Base-by-base conservation (phyloP, 1,284 basidiomycete genomes). In the Pseudozyma pruni region DNA sequence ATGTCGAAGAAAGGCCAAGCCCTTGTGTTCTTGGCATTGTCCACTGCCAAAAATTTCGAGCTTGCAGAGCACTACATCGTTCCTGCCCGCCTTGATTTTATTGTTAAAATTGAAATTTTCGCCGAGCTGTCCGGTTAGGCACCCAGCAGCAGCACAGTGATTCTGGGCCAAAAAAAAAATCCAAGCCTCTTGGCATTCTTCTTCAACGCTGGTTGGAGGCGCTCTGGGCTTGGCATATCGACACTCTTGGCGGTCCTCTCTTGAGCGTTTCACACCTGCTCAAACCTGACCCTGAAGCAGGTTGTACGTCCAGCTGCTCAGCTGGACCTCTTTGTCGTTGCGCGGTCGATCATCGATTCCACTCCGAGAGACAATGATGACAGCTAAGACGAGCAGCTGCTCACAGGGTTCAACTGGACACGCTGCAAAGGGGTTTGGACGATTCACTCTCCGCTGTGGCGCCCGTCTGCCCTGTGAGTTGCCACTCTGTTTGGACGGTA, bases 171-270 rank as follows among this genome's bases (percentile, higher is more conserved):
- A 31, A 17, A 3, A 8, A 29, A 32, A 49, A 25, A 19, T 42
- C 44, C 51, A 53, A 53, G 51, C 19, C 25, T 32, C 51, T 53
- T 53, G 51, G 51, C 51, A 45, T 45, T 52, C 16, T 40, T 11
- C 2, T 20, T 19, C 32, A 4, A 34, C 29, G 14, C 22, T 13
- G 19, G 16, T 44, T 44, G 19, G 31, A 23, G 19, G 14, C 32
- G 31, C 17, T n/a, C 35, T 39, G 4, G 27, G 17, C 50, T 52
- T 52, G 50, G 41, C 50, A 37, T 31, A 40, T 25, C 39, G n/a
- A n/a, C 27, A 8, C 17, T 27, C 29, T 8, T 32, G 14, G 27
- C 38, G 20, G n/a, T 39, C 10, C 38, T 39, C 13, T 17, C 34
- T 35, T 35, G 34, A 35, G 32, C 29, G 13, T 33, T 33, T 32